phyloP scores from a whole-genome alignment of 176 grass and related monocot genomes.

The Carex kokanica region DNA sequence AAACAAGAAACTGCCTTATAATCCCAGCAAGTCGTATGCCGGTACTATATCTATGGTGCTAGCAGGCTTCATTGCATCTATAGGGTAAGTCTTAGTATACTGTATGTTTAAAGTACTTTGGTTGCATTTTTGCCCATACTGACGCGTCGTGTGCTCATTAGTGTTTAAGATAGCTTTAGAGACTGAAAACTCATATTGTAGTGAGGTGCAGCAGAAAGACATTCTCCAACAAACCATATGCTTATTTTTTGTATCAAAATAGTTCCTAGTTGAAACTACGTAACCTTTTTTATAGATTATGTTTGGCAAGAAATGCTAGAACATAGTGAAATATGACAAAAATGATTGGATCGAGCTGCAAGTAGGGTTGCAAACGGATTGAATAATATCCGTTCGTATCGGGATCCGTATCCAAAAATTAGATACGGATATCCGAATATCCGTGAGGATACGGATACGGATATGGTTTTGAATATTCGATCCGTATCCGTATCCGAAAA shows the following conservation, averaged over 20 bases:
- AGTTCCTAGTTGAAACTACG: not conserved
- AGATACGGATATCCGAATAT: too few relatives aligned
- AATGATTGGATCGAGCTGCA: not conserved
- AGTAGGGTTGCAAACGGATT: too few relatives aligned
- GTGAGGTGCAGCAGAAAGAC: not conserved
- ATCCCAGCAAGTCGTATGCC: conserved; percentile 64
- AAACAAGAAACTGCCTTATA: conserved; percentile 59
- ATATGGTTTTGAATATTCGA: too few relatives aligned
- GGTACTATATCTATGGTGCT: conserved; percentile 56
- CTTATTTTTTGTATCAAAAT: not conserved
- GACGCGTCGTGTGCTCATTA: not conserved
- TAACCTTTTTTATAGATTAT: not conserved
- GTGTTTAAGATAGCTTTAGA: not conserved
- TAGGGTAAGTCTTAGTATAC: conserved; percentile 35
- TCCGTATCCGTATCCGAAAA: too few relatives aligned
- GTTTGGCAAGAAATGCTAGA: not conserved
- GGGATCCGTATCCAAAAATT: too few relatives aligned
- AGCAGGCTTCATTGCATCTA: conserved; percentile 57
- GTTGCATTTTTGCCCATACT: not conserved
- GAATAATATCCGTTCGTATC: too few relatives aligned
- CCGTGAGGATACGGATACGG: too few relatives aligned
- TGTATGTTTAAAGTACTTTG: not conserved
- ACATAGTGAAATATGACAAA: not conserved
- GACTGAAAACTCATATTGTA: not conserved
- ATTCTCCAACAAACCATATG: not conserved